A percentile compares a stretch with the other conserved stretches of the same genome.
phyloP scores from a whole-genome alignment of 225 moss, liverwort and hornwort genomes.

The Antitrichia curtipendula region DNA sequence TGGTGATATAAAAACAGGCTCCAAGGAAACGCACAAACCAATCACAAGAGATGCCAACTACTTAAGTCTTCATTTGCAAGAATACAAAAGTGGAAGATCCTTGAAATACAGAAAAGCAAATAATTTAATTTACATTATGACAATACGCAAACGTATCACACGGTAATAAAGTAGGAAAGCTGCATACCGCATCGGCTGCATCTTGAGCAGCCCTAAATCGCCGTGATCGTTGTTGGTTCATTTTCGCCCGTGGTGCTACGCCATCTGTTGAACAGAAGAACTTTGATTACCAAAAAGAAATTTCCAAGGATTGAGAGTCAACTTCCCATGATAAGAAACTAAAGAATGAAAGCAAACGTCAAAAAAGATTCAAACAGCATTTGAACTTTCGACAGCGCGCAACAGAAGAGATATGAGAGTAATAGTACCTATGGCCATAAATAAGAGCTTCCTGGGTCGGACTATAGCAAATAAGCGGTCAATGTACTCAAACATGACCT shows the following conservation, averaged over 20 bases:
- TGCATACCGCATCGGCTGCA: constrained; percentile 71
- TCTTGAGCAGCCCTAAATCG: constrained; percentile 97
- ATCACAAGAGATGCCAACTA: background rate
- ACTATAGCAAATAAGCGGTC: constrained; percentile 60
- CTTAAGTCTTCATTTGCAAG: background rate
- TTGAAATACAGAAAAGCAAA: background rate
- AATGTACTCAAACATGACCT: constrained; percentile 92
- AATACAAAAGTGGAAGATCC: background rate
- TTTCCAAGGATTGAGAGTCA: background rate
- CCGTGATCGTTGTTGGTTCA: constrained; percentile 97
- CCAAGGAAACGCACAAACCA: background rate
- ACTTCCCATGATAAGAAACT: background rate
- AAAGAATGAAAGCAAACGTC: background rate
- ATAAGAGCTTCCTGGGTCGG: constrained; percentile 84
- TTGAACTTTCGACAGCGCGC: background rate
- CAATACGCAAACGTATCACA: background rate
- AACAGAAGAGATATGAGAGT: background rate
- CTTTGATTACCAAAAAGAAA: background rate
- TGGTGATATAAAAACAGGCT: background rate
- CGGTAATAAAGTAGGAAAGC: background rate
- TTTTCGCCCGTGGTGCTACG: constrained; percentile 90
- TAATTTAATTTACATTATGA: background rate
- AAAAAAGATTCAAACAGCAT: background rate
- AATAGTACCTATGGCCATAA: constrained; percentile 84
- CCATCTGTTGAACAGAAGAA: constrained; percentile 43